Evolutionary conservation across 2,329 filamentous ascomycete genomes (phyloP).

Genomic region (Didymella glomerata): DNA sequence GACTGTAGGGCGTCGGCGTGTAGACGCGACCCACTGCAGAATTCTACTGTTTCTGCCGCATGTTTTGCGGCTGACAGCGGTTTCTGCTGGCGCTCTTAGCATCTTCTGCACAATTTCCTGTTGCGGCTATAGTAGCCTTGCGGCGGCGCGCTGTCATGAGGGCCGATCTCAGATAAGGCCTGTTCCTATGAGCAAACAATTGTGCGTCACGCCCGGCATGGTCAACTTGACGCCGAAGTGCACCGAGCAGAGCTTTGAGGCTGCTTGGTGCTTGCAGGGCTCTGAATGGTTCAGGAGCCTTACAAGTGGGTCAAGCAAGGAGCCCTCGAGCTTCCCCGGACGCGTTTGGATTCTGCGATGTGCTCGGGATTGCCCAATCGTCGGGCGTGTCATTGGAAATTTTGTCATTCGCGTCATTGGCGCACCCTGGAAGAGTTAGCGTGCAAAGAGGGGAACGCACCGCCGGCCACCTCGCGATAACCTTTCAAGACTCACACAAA

Average conservation of each 20-base stretch:
- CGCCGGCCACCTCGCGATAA: conserved; percentile 24
- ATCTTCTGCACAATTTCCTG: conserved; percentile 11
- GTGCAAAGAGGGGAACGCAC: conserved; percentile 10
- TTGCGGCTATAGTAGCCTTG: conserved; percentile 13
- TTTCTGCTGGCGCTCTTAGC: neutral
- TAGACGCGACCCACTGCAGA: conserved; percentile 18
- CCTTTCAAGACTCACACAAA: conserved; percentile 30
- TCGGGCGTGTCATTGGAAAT: conserved; percentile 19
- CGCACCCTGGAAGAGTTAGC: conserved; percentile 8
- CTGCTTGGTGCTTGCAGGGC: conserved; percentile 11
- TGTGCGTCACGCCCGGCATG: conserved; percentile 18
- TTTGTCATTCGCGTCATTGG: conserved; percentile 30
- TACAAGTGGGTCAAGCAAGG: conserved; percentile 21
- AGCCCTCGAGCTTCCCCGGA: conserved; percentile 20
- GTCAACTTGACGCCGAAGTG: conserved; percentile 14
- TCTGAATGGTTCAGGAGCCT: conserved; percentile 18
- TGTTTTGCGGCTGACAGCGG: conserved; percentile 17
- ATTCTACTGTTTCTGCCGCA: conserved; percentile 21
- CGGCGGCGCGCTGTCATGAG: conserved; percentile 5
- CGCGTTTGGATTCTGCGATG: conserved; percentile 16
- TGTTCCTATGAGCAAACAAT: conserved; percentile 17
- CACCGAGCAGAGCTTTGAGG: conserved; percentile 15
- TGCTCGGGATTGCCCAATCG: conserved; percentile 29
- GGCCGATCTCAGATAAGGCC: conserved; percentile 19
- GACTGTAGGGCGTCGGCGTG: conserved; percentile 15